phyloP scores from a whole-genome alignment of 441 rosid genomes.

The Erodium texanum region DNA sequence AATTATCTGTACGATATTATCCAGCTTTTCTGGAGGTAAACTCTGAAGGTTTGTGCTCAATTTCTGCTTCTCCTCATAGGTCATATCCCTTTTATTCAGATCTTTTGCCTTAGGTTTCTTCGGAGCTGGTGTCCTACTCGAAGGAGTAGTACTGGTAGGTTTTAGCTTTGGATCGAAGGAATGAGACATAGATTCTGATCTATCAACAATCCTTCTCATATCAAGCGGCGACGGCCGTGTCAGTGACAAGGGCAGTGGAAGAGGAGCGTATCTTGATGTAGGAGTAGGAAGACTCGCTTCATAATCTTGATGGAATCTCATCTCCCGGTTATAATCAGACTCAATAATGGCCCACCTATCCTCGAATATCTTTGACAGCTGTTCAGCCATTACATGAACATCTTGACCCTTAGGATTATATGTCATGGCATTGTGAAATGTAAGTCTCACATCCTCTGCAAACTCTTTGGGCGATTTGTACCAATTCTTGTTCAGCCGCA shows the following conservation, averaged over 20 bases:
- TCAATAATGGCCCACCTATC: conserved; percentile 77
- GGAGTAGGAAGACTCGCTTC: conserved; percentile 50
- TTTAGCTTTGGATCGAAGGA: conserved; percentile 35
- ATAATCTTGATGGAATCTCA: conserved; percentile 45
- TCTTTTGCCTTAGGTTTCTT: conserved; percentile 98
- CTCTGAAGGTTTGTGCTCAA: conserved; percentile 83
- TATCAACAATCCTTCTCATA: conserved; percentile 58
- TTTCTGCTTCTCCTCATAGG: conserved; percentile 93
- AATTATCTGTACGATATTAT: conserved; percentile 80
- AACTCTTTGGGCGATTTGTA: conserved; percentile 90
- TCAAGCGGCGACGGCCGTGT: conserved; percentile 55
- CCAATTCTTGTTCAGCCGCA: conserved; percentile 54
- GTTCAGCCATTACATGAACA: conserved; percentile 83
- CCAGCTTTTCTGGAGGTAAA: conserved; percentile 87
- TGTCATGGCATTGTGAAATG: conserved; percentile 85
- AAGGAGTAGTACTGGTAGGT: conserved; percentile 58
- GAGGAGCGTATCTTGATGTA: conserved; percentile 52
- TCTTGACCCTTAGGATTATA: conserved; percentile 95
- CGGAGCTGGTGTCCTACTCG: conserved; percentile 71
- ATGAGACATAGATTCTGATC: conserved; percentile 58
- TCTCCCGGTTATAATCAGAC: conserved; percentile 63
- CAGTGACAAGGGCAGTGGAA: conserved; percentile 15
- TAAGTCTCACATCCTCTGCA: conserved; percentile 97
- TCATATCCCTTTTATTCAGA: conserved; percentile 95
- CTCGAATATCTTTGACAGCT: conserved; percentile 63